Conservation (phyloP, 805 yeast genomes). For the Spathaspora boniae region DNA sequence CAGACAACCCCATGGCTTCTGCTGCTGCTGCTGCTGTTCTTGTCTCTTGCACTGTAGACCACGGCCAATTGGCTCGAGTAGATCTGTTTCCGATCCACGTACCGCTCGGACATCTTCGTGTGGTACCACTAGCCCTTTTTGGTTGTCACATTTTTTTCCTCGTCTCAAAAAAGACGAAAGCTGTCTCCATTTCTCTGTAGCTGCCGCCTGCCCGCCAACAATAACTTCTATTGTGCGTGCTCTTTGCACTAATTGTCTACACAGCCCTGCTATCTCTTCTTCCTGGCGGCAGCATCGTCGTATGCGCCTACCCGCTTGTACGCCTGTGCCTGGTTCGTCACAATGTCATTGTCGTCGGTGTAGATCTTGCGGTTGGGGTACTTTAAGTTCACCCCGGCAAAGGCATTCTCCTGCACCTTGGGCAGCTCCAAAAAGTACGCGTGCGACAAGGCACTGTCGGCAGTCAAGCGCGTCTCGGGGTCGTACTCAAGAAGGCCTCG, state of each 20-base stretch:
- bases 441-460: conserved; percentile 71
- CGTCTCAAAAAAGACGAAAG: too few relatives aligned
- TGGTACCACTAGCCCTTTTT: conserved; percentile 6
- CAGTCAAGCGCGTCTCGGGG: conserved; percentile 76
- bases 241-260: too few relatives aligned
- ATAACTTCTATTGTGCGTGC: not conserved
- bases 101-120: conserved; percentile 9
- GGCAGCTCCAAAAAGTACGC: conserved; percentile 75
- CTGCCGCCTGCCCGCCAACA: not conserved
- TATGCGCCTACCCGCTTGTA: too few relatives aligned
- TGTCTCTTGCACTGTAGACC: conserved; percentile 24
- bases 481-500: conserved; percentile 72
- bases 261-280: too few relatives aligned
- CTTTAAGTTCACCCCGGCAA: conserved; percentile 65
- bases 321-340: conserved; percentile 21
- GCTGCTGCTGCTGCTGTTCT: not conserved
- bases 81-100: conserved; percentile 18
- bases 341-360: conserved; percentile 80
- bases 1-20: conserved; percentile 17
- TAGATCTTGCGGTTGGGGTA: conserved; percentile 88
- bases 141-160: too few relatives aligned
- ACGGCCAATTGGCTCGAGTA: conserved; percentile 35
- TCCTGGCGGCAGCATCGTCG: too few relatives aligned
- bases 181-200: not conserved
- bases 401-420: conserved; percentile 68